Conservation (phyloP, 2,329 filamentous ascomycete species). For the Ceratocystis harringtonii region DNA sequence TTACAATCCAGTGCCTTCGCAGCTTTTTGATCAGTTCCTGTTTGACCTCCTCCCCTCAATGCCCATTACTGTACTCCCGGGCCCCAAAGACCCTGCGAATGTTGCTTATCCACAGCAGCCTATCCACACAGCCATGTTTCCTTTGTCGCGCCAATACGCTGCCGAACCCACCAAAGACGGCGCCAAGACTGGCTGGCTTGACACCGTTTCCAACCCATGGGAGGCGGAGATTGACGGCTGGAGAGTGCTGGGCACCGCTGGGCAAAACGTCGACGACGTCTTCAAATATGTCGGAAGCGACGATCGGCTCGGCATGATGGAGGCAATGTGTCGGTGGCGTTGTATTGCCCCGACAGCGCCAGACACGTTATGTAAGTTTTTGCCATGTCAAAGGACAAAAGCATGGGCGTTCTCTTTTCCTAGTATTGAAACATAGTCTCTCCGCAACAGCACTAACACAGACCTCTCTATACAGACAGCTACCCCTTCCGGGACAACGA, state of each 20-base stretch:
- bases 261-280: constrained; percentile 87
- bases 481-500: constrained; percentile 94
- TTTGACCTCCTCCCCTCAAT: constrained; percentile 67
- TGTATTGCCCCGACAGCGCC: constrained; percentile 85
- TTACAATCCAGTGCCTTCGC: constrained; percentile 76
- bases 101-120: constrained; percentile 82
- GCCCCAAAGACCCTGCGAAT: constrained; percentile 73
- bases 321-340: constrained; percentile 84
- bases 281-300: constrained; percentile 77
- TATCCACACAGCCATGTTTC: constrained; percentile 85
- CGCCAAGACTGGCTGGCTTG: constrained; percentile 52
- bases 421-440: neutral
- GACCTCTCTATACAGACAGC: constrained; percentile 47
- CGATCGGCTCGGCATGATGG: constrained; percentile 75
- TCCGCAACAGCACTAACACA: neutral
- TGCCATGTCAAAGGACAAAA: neutral
- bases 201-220: constrained; percentile 85
- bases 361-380: constrained; percentile 71
- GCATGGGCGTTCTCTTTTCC: neutral
- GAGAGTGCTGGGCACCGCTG: constrained; percentile 71
- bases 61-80: constrained; percentile 78
- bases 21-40: constrained; percentile 72
- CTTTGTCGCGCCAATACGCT: constrained; percentile 54
- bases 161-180: constrained; percentile 26
- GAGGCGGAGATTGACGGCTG: constrained; percentile 83